Evolutionary conservation across 2,329 filamentous ascomycete species (phyloP), one percentile per base, ranked within the genome.

Genomic region (Eurotiales sp.): DNA sequence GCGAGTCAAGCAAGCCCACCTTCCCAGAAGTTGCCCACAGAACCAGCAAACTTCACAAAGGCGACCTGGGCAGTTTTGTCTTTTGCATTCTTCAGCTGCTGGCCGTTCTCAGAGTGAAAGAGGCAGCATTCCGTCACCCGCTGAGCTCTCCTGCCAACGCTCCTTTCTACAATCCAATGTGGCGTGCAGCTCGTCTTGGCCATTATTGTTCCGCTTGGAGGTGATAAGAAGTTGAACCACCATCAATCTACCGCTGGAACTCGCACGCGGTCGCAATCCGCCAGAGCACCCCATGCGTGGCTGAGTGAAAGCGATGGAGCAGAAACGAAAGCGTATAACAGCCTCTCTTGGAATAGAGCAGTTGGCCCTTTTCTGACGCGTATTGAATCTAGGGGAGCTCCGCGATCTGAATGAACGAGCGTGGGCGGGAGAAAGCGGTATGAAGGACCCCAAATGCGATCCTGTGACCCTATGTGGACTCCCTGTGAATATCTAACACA

Each of bases 351-450:
- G 15, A 22, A 37, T 36, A 30, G 25, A 39, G 17, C 45, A 30
- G 46, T 15, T 14, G 21, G 8, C 8, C 7, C 46, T 23, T 37
- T 52, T 12, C 43, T 46, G 39, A 51, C 48, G 17, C 11, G 25
- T 21, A 37, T 41, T 30, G 19, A 46, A 50, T 59, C 39, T 67
- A 96, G 90, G 90, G 77, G 88, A 96, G 77, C 80, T 97, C 74
- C 88, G 90, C 77, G 82, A 87, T 74, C 78, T 95, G 64, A 99
- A 99, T 71, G 81, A 84, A 66, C 83, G 83, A 73, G 88, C 87
- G 56, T 99, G 93, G 93, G 80, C 87, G 67, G 91, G 90, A 64
- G 89, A 96, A 64, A 85, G 81, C 78, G 88, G 92, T 96, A 73
- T 58, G 66, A 59, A 36, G n/a, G n/a, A n/a, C n/a, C n/a, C n/a